Base-by-base conservation (phyloP, 2,329 filamentous ascomycete species). In the Scleromitrula shiraiana region DNA sequence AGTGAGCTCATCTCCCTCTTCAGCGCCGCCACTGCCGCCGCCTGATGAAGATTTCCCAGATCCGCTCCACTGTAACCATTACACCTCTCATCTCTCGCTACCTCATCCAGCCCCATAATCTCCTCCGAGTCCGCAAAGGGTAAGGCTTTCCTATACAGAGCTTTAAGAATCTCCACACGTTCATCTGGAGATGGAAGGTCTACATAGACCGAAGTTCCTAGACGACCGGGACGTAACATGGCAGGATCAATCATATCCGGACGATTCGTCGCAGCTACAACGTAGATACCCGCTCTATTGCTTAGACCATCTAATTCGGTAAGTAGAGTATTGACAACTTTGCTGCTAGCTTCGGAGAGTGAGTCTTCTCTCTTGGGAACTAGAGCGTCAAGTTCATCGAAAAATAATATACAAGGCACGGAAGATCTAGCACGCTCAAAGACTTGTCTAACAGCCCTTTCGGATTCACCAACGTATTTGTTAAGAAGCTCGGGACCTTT, bases 201-300 rank as follows among this genome's bases (percentile, higher is more conserved):
- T 32, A 98, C 85, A 58, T 91, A 96, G 22, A 97, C 75, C n/a
- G 84, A 78, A 0, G 84, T 91, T 55, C 90, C 91, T 1, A 98
- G 75, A 22, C 93, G 83, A 0, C 93, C 93, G 0, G 93, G 91
- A 1, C 93, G 83, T 9, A 97, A 76, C 80, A 98, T 95, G 1
- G 93, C 93, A 2, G 88, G 82, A 64, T 98, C 93, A 57, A 98
- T 97, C 70, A 95, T 95, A 62, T 97, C 91, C 0, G 91, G 91
- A 0, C 93, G 74, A 65, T 98, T 98, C 2, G 93, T 97, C 0
- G 93, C 93, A 20, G 87, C 93, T 50, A 98, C 88, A 14, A 98
- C 84, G 65, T 93, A 97, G 53, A 98, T 90, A 14, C 91, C 91
- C 39, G 82, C 77, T 30, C 93, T 80, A 56, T 79, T 82, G 53